Base-by-base conservation (phyloP, 2,329 filamentous ascomycete genomes). In the Fusarium piperis region DNA sequence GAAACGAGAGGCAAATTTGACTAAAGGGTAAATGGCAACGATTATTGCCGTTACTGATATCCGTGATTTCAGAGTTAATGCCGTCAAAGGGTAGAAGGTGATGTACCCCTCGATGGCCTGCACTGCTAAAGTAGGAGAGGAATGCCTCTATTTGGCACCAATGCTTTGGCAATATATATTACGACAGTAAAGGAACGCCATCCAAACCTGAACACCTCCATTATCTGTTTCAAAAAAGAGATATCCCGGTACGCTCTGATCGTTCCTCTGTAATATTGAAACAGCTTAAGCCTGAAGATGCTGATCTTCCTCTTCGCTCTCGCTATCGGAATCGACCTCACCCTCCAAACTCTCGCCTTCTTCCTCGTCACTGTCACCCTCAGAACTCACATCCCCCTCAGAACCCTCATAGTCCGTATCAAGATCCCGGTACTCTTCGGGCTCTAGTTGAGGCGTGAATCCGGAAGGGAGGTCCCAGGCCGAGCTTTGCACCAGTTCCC, bases 381-480 rank as follows among this genome's bases (percentile, higher is more conserved):
- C 32, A 36, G 52, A 38, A 26, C 28, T 6, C 52, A 38, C 8
- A 13, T 18, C 20, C 7, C 23, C 18, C 8, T 4, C 20, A 12
- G 15, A 28, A 38, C 12, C 18, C 9, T 4, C 11, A 10, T 12
- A 6, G 3, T 39, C 52, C 13, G 4, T 5, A 2, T 26, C 20
- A 39, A 3, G 23, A 15, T 38, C 11, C 3, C 16, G 23, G 4
- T 26, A 9, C 2, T 26, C 9, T 7, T 7, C 15, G 16, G 8
- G 1, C 0, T n/a, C 41, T 2, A 0, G 4, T 18, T 23, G 23
- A 8, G 55, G 55, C 4, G 16, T 26, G 12, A 3, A 15, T 4
- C 0, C 10, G 6, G 28, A 52, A 5, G 23, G 46, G 6, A 52
- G 46, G 30, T 60, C 41, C 57, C 57, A 60, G 18, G 57, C 41